phyloP scores from a whole-genome alignment of 306 rosid genomes.

The Prunus davidiana region DNA sequence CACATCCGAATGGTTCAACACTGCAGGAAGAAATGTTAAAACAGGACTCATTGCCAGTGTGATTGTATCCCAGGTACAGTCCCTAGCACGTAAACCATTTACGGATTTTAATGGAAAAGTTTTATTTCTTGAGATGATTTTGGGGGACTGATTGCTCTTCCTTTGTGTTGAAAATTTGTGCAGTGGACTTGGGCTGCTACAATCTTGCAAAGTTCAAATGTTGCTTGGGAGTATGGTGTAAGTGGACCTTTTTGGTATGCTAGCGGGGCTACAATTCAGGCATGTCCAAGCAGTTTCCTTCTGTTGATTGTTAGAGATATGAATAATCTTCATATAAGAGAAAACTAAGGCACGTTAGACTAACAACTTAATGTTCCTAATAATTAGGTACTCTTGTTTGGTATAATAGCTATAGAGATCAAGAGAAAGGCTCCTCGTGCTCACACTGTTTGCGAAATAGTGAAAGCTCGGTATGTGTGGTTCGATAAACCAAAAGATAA shows the following conservation, averaged over 20 bases:
- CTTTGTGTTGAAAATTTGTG: conserved; percentile 18
- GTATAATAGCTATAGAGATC: conserved; percentile 93
- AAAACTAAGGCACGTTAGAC: not conserved
- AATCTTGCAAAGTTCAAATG: conserved; percentile 88
- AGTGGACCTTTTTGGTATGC: conserved; percentile 99
- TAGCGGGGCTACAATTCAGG: conserved; percentile 96
- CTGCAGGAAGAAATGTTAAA: conserved; percentile 93
- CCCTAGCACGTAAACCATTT: conserved; percentile 8
- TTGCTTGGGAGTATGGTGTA: conserved; percentile 93
- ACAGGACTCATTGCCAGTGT: conserved; percentile 97
- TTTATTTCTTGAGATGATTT: not conserved
- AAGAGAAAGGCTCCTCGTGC: conserved; percentile 96
- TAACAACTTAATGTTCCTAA: not conserved
- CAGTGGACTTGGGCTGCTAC: conserved; percentile 99
- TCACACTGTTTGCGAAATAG: conserved; percentile 92
- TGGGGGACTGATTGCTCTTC: not conserved
- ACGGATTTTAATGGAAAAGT: not conserved
- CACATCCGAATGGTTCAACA: conserved; percentile 96
- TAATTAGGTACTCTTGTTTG: conserved; percentile 78
- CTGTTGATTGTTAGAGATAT: not conserved
- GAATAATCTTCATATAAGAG: too few relatives aligned
- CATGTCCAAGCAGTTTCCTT: conserved; percentile 24
- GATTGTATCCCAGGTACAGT: conserved; percentile 80
- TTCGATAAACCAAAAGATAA: not conserved
- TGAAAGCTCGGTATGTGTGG: conserved; percentile 74